Conservation (phyloP, 2,329 filamentous ascomycete species). For the Penicillium capsulatum region DNA sequence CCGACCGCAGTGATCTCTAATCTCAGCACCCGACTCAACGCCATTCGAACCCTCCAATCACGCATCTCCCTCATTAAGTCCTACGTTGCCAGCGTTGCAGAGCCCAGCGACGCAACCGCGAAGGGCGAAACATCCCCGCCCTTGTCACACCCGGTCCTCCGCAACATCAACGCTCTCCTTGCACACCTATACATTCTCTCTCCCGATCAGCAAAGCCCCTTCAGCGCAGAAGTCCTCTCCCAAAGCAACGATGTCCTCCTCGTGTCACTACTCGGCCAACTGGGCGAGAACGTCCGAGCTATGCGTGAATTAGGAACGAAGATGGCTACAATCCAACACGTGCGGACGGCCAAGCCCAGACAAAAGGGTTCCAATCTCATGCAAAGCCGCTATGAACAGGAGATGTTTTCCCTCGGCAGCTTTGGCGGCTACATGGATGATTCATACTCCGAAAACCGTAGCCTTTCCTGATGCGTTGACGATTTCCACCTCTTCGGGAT, state of each 20-base stretch:
- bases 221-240: slow-evolving; percentile 66
- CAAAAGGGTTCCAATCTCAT: slow-evolving; percentile 24
- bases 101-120: slow-evolving; percentile 40
- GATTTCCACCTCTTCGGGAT: no score
- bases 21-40: slow-evolving; percentile 84
- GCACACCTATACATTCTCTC: slow-evolving; percentile 77
- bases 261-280: slow-evolving; percentile 67
- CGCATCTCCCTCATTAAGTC: slow-evolving; percentile 66
- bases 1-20: slow-evolving; percentile 52
- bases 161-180: slow-evolving; percentile 81
- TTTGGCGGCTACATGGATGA: neutral
- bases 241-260: slow-evolving; percentile 82
- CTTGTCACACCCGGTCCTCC: slow-evolving; percentile 68
- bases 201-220: slow-evolving; percentile 62
- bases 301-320: slow-evolving; percentile 73
- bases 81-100: slow-evolving; percentile 73
- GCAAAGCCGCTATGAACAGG: slow-evolving; percentile 28
- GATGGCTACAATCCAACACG: slow-evolving; percentile 56
- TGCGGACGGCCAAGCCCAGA: slow-evolving; percentile 18
- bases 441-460: no score
- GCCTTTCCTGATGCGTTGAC: no score
- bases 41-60: slow-evolving; percentile 85
- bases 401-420: slow-evolving; percentile 18
- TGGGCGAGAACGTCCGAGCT: slow-evolving; percentile 68
- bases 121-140: slow-evolving; percentile 48